phyloP scores from a whole-genome alignment of 1,284 basidiomycete species.

The Chondrostereum purpureum region DNA sequence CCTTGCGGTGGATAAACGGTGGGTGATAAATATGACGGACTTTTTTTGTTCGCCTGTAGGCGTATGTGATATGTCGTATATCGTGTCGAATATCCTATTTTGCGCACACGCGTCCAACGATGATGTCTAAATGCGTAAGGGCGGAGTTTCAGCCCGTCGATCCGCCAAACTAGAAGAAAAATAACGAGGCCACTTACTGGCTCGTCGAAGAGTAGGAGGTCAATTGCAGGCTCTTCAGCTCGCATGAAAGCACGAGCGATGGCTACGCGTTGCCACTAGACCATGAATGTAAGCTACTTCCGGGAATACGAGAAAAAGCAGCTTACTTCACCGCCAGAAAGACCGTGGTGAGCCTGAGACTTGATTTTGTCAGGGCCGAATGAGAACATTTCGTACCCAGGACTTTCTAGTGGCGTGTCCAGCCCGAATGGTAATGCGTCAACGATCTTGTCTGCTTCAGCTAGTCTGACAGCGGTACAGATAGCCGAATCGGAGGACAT shows the following conservation, averaged over 20 bases:
- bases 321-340: conserved; percentile 73
- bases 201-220: conserved; percentile 77
- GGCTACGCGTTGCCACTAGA: conserved; percentile 80
- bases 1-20: conserved; percentile 72
- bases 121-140: conserved; percentile 46
- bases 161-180: background rate
- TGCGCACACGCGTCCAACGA: conserved; percentile 78
- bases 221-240: conserved; percentile 63
- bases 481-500: conserved; percentile 46
- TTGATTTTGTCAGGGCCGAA: conserved; percentile 31
- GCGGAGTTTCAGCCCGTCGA: conserved; percentile 2
- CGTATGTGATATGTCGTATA: conserved; percentile 53
- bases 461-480: conserved; percentile 54
- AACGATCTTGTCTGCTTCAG: conserved; percentile 59
- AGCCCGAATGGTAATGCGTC: conserved; percentile 58
- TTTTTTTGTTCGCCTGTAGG: conserved; percentile 50
- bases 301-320: conserved; percentile 4
- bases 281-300: conserved; percentile 12
- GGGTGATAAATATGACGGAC: conserved; percentile 80
- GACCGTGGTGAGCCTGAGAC: conserved; percentile 40
- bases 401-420: conserved; percentile 58
- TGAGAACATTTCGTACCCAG: conserved; percentile 43
- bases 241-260: conserved; percentile 81
- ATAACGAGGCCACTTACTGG: conserved; percentile 41
- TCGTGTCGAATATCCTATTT: conserved; percentile 68